These are phyloP conservation scores for Prototheca stagnorum DNA, from an alignment of 163 green algal species.

Conservation along the genomic window DNA sequence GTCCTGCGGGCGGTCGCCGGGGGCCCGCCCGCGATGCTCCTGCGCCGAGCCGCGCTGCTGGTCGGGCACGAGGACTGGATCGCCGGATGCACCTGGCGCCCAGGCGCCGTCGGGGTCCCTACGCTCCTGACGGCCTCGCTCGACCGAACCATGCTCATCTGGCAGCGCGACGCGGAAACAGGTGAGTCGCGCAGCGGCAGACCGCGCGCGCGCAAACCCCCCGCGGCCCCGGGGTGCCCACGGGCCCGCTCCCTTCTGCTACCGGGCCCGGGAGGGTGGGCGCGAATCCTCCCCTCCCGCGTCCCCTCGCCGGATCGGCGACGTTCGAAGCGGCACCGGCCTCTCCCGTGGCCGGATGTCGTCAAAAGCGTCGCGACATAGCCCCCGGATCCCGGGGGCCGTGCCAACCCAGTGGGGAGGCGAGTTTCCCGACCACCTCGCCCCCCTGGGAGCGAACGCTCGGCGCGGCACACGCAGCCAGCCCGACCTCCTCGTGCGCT, in stretches of 20 bases:
- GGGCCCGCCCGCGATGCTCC: slow-evolving; percentile 27
- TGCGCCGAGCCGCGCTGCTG: slow-evolving; percentile 76
- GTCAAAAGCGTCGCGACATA: slow-evolving; percentile 15
- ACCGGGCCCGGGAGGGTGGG: too few relatives aligned
- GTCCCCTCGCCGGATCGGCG: neutral
- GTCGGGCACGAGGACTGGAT: slow-evolving; percentile 94
- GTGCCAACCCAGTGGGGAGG: neutral
- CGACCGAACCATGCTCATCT: slow-evolving; percentile 91
- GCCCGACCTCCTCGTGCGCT: neutral
- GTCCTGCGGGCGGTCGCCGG: slow-evolving; percentile 4
- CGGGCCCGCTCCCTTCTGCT: too few relatives aligned
- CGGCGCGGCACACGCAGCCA: neutral
- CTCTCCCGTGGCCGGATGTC: slow-evolving; percentile 4
- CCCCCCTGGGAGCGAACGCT: neutral
- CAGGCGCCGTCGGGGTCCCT: slow-evolving; percentile 11
- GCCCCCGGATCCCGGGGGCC: too few relatives aligned
- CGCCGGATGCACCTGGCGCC: slow-evolving; percentile 61
- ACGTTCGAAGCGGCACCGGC: slow-evolving; percentile 21
- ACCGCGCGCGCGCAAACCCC: too few relatives aligned
- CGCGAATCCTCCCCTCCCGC: too few relatives aligned
- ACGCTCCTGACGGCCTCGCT: slow-evolving; percentile 76
- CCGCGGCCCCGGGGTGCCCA: too few relatives aligned
- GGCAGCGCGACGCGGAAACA: slow-evolving; percentile 42
- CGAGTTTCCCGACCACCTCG: neutral
- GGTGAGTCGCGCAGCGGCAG: slow-evolving; percentile 5